Base-by-base conservation (phyloP, 331 rosid species). In the Rhamnella rubrinervis region DNA sequence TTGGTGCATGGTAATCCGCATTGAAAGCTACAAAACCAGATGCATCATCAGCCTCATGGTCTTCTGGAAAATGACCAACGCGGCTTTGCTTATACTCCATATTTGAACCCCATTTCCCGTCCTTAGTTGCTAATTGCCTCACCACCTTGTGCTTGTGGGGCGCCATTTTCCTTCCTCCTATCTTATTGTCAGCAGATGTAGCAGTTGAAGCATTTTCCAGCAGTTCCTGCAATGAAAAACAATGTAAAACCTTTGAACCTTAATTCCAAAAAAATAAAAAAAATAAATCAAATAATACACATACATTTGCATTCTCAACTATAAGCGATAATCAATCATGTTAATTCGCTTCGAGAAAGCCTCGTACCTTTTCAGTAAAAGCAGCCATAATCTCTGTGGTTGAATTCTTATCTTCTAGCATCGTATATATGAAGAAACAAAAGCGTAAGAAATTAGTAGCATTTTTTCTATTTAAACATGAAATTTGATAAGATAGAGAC, bases 1-100 rank as follows among this genome's bases (percentile, higher is more conserved):
- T 59, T 8, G 75, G 75, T 7, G 59, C 50, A n/a, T 46, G 44
- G 57, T 70, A 70, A 39, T 70, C 75, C 6, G 66, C 75, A 16
- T 28, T 70, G 66, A 70, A 70, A 31, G 74, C 65, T 9, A 70
- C 75, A 61, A 59, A 70, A 18, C 75, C 75, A n/a, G 66, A 49
- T 12, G 20, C 55, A 15, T 41, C 40, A 25, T 68, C 52, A 20
- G 37, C 9, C 61, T 18, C 49, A 1, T 8, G 26, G 3, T 61
- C 61, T 0, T 61, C 61, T 0, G 47, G 51, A 51, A 26, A 66
- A 28, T 28, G 61, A 37, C 51, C 19, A 12, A 12, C 71, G 3
- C 5, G 3, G 0, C 20, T 18, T 37, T 19, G 49, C 12, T 51
- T 20, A 19, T 23, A 35, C 14, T 52, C 25, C 68, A 23, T 8